A percentile compares a stretch with the other conserved stretches of the same genome.
These are phyloP conservation scores for Kodamaea fukazawae DNA, from an alignment of 805 yeast genomes.

Conservation along the genomic window DNA sequence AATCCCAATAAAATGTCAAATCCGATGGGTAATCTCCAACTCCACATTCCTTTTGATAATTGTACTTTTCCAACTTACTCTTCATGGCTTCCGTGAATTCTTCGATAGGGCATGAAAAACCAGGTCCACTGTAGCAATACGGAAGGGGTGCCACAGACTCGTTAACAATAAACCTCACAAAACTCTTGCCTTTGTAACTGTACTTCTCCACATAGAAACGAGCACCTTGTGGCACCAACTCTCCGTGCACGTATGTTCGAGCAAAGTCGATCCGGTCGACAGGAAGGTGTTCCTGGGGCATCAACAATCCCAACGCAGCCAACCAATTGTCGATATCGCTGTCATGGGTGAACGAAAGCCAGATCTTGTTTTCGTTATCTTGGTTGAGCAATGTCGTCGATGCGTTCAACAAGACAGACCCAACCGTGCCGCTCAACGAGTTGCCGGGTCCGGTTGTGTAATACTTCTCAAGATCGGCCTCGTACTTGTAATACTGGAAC, in stretches of 20 bases:
- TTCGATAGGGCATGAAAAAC: conserved; percentile 39
- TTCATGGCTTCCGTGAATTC: conserved; percentile 31
- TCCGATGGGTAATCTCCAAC: conserved; percentile 12
- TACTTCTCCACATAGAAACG: conserved; percentile 38
- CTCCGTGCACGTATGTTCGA: conserved; percentile 43
- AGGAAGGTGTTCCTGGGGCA: conserved; percentile 43
- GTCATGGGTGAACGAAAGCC: conserved; percentile 76
- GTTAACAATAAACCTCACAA: conserved; percentile 39
- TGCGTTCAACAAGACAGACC: conserved; percentile 52
- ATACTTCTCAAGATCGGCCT: conserved; percentile 55
- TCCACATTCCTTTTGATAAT: conserved; percentile 25
- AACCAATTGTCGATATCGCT: conserved; percentile 59
- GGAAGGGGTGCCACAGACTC: conserved; percentile 40
- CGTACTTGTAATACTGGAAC: conserved; percentile 60
- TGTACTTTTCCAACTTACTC: conserved; percentile 27
- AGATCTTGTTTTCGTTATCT: conserved; percentile 48
- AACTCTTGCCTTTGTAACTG: conserved; percentile 27
- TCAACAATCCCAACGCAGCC: conserved; percentile 61
- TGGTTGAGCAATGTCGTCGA: conserved; percentile 49
- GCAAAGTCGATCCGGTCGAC: conserved; percentile 47
- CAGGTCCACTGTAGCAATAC: conserved; percentile 38
- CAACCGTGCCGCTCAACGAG: conserved; percentile 54
- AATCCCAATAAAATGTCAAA: conserved; percentile 46
- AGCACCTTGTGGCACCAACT: conserved; percentile 41
- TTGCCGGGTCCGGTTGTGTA: conserved; percentile 66